Evolutionary conservation across 2,329 filamentous ascomycete genomes (phyloP).

Genomic region (Teratosphaeria pseudoeucalypti): DNA sequence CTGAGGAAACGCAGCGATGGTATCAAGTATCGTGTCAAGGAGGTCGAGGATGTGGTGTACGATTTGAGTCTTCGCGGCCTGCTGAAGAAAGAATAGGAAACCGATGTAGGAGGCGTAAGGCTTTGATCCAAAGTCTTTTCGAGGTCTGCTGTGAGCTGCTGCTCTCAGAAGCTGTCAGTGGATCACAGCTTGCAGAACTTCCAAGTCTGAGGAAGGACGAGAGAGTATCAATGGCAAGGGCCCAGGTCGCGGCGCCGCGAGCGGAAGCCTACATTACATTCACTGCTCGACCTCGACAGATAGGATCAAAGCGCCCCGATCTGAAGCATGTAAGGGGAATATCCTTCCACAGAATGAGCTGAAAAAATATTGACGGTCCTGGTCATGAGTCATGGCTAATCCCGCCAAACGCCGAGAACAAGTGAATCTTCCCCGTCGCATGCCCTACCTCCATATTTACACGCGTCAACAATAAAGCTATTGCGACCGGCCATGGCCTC

Average conservation of each 20-base stretch:
- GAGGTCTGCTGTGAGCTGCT: neutral
- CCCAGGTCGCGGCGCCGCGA: neutral
- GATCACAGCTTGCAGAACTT: neutral
- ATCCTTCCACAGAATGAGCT: neutral
- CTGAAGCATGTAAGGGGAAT: neutral
- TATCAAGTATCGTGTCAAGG: conserved; percentile 96
- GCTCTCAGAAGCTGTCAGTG: neutral
- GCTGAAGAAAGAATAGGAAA: conserved; percentile 12
- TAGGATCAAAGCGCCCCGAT: neutral
- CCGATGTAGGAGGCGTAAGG: neutral
- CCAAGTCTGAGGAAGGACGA: neutral
- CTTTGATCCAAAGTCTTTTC: neutral
- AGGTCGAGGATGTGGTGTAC: conserved; percentile 96
- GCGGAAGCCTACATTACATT: neutral
- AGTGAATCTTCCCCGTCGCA: neutral
- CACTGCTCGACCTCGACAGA: too few relatives aligned
- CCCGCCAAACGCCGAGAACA: neutral
- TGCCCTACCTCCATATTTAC: neutral
- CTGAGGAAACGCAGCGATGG: conserved; percentile 79
- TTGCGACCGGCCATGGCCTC: neutral
- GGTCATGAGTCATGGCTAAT: neutral
- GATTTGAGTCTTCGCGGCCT: conserved; percentile 81
- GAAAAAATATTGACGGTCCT: neutral
- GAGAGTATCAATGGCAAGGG: neutral
- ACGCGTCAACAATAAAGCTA: neutral